Base-by-base conservation (phyloP, 164 flowering plant genomes). In the Berberis thunbergii region DNA sequence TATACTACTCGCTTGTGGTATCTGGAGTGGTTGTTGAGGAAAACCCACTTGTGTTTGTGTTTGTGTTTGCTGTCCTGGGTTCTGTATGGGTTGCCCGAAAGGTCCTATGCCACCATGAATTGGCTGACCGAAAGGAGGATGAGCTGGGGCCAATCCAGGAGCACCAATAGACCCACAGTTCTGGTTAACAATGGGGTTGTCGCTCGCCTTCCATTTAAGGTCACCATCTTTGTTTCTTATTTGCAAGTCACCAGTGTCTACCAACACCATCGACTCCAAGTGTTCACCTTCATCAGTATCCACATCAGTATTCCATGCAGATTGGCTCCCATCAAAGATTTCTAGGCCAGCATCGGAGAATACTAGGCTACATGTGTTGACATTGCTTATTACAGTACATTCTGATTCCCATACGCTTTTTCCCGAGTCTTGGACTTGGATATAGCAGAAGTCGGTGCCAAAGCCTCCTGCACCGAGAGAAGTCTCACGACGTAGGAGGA, bases 301-400 rank as follows among this genome's bases (percentile, higher is more conserved):
- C 1, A 71, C 78, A 43, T 75, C 63, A 0, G 67, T 72, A 53
- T 78, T 75, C 84, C 84, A 80, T 3, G 75, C 46, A 4, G 78
- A 75, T 2, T 41, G 62, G 68, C 76, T 71, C 41, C 81, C 84
- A 10, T 80, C 84, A 49, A 64, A 77, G 43, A 77, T 72, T 72
- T 78, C 81, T 4, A 80, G 71, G 10, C 84, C 83, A 7, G 73
- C 68, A 42, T 80, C 81, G 1, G 79, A 68, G 54, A 77, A 78
- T 38, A 72, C 67, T 40, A 80, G 54, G 40, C 46, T 70, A 65
- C 83, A 80, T 3, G 76, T 49, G 57, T 80, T 78, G 43, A 50
- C 68, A 57, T 62, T 76, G 69, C 79, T 80, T 7, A 77, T 66
- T 3, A 71, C 38, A 9, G 78, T 64, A 48, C 81, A 80, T 57